These are phyloP conservation scores for Botryotinia convoluta DNA, from an alignment of 2,329 filamentous ascomycete species.

Conservation along the genomic window DNA sequence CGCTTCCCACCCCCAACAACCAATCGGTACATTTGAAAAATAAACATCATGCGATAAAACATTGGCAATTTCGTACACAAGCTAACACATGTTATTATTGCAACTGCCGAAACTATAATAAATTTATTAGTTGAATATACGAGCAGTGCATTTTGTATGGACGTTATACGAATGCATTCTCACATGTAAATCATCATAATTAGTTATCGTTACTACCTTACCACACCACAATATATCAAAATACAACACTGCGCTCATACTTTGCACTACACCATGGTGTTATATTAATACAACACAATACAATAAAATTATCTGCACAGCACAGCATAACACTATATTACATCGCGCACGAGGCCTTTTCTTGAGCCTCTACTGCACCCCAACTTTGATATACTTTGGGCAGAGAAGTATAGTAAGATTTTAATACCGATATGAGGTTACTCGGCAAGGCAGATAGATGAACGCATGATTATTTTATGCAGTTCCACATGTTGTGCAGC, in stretches of 20 bases:
- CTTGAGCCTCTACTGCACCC: background rate
- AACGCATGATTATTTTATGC: background rate
- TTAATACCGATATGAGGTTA: background rate
- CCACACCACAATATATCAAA: background rate
- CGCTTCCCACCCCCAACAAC: background rate
- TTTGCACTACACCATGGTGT: background rate
- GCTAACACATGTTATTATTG: background rate
- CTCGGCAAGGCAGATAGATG: constrained; percentile 3
- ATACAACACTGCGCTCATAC: constrained; percentile 5
- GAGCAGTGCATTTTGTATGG: background rate
- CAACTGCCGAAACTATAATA: background rate
- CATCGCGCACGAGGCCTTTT: background rate
- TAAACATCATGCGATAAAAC: background rate
- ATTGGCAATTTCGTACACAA: background rate
- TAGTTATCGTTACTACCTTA: background rate
- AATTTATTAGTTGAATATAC: background rate
- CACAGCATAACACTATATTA: background rate
- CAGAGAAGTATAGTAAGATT: background rate
- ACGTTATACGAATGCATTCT: background rate
- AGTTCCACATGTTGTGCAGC: background rate
- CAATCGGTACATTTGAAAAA: background rate
- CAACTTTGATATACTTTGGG: background rate
- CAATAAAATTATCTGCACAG: background rate
- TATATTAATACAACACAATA: background rate
- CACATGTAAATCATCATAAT: background rate